Evolutionary conservation across 805 yeast genomes (phyloP).

Genomic region (Grigorovia transvaalensis): DNA sequence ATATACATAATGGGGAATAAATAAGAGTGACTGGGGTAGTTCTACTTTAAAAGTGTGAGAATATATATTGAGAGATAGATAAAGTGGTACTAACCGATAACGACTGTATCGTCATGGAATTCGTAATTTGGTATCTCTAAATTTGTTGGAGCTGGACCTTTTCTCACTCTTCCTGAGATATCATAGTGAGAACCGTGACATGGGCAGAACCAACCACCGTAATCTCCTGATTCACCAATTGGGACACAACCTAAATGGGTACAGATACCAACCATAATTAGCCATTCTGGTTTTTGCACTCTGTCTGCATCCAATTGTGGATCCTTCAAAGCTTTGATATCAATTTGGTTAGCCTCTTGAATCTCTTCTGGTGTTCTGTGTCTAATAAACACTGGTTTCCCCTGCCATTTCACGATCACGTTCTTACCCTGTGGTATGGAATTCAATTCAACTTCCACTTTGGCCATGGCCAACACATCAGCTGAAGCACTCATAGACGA

Average conservation of each 20-base stretch:
- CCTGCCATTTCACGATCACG: conserved; percentile 98
- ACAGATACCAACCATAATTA: conserved; percentile 98
- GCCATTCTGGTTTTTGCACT: conserved; percentile 96
- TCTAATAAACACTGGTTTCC: conserved; percentile 98
- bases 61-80: not conserved
- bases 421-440: conserved; percentile 96
- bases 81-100: conserved; percentile 58
- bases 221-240: conserved; percentile 99
- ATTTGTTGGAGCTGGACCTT: conserved; percentile 99
- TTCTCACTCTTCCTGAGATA: conserved; percentile 99
- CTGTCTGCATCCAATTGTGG: conserved; percentile 91
- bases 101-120: conserved; percentile 72
- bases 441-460: conserved; percentile 90
- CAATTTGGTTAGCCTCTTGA: conserved; percentile 83
- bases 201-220: conserved; percentile 99
- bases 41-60: not conserved
- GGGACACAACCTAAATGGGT: conserved; percentile 99
- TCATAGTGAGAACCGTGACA: conserved; percentile 99
- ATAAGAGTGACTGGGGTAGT: not conserved
- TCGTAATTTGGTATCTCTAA: conserved; percentile 92
- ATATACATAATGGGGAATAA: not conserved
- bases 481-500: conserved; percentile 95
- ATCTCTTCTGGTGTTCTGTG: conserved; percentile 94
- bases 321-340: conserved; percentile 73
- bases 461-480: conserved; percentile 98